Base-by-base conservation (phyloP, 1,284 basidiomycete genomes). In the Ceratorhiza oryzae-sativae region DNA sequence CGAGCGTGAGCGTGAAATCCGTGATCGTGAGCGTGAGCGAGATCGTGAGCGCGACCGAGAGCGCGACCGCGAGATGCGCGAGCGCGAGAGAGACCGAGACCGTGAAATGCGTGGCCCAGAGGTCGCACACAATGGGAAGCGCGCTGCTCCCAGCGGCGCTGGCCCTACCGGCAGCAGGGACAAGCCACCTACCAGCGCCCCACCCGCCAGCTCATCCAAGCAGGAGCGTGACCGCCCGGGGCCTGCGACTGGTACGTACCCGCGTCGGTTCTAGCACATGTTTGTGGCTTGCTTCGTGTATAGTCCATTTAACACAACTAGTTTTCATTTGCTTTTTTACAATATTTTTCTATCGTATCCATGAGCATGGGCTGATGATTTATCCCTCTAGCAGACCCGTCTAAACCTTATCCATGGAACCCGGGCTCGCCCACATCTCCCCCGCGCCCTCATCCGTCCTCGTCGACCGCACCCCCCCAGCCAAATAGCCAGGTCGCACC, bases 31-130 rank as follows among this genome's bases (percentile, higher is more conserved):
- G 76, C 77, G 67, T 15, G 74, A 71, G 20, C 48, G 72, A 1
- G 74, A 75, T 18, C 51, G 75, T 60, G 74, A 75, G 34, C 72
- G 78, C n/a, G 79, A 79, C 45, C 74, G 72, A 36, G 74, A 77
- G 42, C 71, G 78, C 45, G 76, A 76, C n/a, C 72, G 70, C 32
- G 67, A 61, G 13, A 75, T 76, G 41, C 74, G 75, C 67, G 75
- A 77, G 18, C 65, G 65, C 23, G 72, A 71, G 12, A 71, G 72
- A 58, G 73, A 73, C 51, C 55, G 70, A 23, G 71, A 75, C 10
- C 58, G 70, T 18, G 73, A 75, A 41, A 51, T 67, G 53, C 56
- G 60, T 9, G 55, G 18, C 53, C 45, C 67, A 23, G 72, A 76
- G 13, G 12, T 60, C 27, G 74, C 73, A 46, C 63, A 71, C 30